Conservation (phyloP, 352 stramenopile species). For the Phytophthora crassamura region DNA sequence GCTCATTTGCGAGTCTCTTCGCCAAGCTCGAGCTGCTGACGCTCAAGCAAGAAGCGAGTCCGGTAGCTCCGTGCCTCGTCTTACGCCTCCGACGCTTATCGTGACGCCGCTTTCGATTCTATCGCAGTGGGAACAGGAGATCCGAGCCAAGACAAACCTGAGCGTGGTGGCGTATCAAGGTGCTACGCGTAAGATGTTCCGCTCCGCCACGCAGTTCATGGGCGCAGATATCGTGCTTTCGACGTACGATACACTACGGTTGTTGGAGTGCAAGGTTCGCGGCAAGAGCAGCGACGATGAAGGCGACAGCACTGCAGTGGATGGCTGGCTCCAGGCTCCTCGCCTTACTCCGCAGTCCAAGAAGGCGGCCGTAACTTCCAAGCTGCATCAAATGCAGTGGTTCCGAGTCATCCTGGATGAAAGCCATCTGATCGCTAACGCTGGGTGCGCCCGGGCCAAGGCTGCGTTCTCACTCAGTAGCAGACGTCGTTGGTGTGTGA, state of each 20-base stretch:
- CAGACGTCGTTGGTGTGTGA: slow-evolving; percentile 87
- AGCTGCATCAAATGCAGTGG: slow-evolving; percentile 84
- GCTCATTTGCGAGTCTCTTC: slow-evolving; percentile 74
- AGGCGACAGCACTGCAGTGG: slow-evolving; percentile 13
- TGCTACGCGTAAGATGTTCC: slow-evolving; percentile 63
- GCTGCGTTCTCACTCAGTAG: slow-evolving; percentile 73
- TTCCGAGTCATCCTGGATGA: slow-evolving; percentile 91
- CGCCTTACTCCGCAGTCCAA: slow-evolving; percentile 35
- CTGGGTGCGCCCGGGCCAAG: slow-evolving; percentile 66
- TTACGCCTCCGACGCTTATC: slow-evolving; percentile 74
- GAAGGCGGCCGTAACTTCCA: slow-evolving; percentile 52
- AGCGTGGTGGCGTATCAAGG: slow-evolving; percentile 83
- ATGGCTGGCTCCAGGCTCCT: slow-evolving; percentile 41
- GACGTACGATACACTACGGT: slow-evolving; percentile 80
- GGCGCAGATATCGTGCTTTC: slow-evolving; percentile 80
- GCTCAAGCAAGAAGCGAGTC: slow-evolving; percentile 29
- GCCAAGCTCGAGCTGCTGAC: slow-evolving; percentile 44
- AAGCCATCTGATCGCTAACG: slow-evolving; percentile 90
- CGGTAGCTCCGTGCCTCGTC: slow-evolving; percentile 40
- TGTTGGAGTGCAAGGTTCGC: slow-evolving; percentile 74
- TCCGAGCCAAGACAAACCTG: slow-evolving; percentile 80
- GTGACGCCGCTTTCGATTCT: slow-evolving; percentile 87
- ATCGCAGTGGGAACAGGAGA: slow-evolving; percentile 85
- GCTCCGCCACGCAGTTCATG: slow-evolving; percentile 77
- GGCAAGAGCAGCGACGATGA: slow-evolving; percentile 33